Percentiles rank a stretch among this genome's conserved stretches.
phyloP scores from a whole-genome alignment of 2,329 filamentous ascomycete species.

The Apiospora arundinis region DNA sequence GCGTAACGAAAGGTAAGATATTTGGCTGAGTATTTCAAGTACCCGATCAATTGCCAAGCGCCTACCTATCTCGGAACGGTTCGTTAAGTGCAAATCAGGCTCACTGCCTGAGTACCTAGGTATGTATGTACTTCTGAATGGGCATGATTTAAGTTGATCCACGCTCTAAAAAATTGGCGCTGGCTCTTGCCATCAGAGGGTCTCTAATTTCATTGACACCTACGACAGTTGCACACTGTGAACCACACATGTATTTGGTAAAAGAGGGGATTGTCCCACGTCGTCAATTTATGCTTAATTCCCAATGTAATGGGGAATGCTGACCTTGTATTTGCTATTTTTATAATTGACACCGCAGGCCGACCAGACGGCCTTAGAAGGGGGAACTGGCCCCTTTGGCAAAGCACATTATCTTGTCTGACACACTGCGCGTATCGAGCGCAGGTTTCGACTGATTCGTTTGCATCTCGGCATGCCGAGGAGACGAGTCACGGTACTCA shows the following conservation, averaged over 20 bases:
- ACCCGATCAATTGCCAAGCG: too few relatives aligned
- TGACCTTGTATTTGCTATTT: background rate
- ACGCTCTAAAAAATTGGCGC: too few relatives aligned
- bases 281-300: slow-evolving; percentile 2
- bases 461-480: background rate
- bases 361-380: background rate
- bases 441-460: background rate
- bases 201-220: background rate
- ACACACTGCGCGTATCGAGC: background rate
- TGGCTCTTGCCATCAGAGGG: background rate
- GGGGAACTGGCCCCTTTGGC: background rate
- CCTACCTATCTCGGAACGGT: too few relatives aligned
- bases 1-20: too few relatives aligned
- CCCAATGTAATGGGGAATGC: background rate
- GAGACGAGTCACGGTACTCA: background rate
- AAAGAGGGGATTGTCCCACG: background rate
- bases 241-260: background rate
- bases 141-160: too few relatives aligned
- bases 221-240: background rate
- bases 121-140: too few relatives aligned
- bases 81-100: too few relatives aligned
- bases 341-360: background rate
- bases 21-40: too few relatives aligned
- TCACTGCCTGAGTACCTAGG: too few relatives aligned
- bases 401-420: background rate